These are phyloP conservation scores for Dendrobium nobile DNA, from an alignment of 106 monocot genomes.

Conservation along the genomic window DNA sequence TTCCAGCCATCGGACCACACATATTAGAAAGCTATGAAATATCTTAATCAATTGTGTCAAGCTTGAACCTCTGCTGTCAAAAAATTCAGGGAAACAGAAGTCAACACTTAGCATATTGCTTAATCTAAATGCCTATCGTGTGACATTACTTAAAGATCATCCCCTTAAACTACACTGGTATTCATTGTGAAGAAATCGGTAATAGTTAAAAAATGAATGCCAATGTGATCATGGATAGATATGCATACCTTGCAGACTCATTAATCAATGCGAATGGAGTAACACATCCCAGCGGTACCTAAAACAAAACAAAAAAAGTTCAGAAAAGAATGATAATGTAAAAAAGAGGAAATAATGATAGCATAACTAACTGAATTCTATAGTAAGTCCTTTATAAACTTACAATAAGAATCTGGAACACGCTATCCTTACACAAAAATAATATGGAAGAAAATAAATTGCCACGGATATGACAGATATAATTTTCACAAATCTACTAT, in stretches of 20 bases:
- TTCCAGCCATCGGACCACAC: background rate
- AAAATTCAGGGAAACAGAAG: background rate
- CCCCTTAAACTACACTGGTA: background rate
- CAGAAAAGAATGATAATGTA: background rate
- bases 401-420: background rate
- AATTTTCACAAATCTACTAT: background rate
- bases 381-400: background rate
- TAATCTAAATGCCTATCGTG: background rate
- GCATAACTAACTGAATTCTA: background rate
- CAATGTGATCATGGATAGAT: slow-evolving; percentile 1
- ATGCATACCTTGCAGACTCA: slow-evolving; percentile 71
- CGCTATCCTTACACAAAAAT: background rate
- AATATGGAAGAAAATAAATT: background rate
- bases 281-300: slow-evolving; percentile 90
- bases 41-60: background rate
- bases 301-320: slow-evolving; percentile 2
- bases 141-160: background rate
- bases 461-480: background rate
- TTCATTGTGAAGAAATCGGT: background rate
- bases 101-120: background rate
- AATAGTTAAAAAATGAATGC: background rate
- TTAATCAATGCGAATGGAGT: slow-evolving; percentile 88
- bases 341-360: background rate
- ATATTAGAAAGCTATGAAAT: background rate
- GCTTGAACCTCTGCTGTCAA: background rate